phyloP scores from a whole-genome alignment of 768 basidiomycete species.

The Rhodotorula graminis region DNA sequence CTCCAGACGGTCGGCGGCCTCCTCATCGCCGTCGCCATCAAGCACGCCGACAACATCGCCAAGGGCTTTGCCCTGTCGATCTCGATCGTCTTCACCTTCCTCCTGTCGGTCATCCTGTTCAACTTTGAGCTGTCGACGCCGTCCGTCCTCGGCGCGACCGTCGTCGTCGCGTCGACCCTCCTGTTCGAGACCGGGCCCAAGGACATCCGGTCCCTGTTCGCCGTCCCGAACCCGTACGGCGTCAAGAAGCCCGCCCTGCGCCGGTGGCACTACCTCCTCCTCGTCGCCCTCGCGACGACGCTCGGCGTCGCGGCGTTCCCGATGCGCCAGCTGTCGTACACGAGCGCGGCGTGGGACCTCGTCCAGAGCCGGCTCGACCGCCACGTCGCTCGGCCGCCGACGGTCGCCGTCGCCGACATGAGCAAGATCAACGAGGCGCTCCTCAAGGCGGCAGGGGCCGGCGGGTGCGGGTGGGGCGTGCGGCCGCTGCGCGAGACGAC shows the following conservation, averaged over 20 bases:
- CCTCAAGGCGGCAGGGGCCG: neutral
- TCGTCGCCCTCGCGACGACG: constrained; percentile 11
- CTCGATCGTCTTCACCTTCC: constrained; percentile 39
- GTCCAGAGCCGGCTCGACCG: constrained; percentile 2
- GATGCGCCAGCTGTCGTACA: constrained; percentile 17
- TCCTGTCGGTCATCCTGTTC: constrained; percentile 36
- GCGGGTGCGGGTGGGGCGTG: constrained; percentile 20
- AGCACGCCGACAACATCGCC: constrained; percentile 37
- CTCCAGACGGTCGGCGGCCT: constrained; percentile 36
- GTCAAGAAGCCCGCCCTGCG: constrained; percentile 11
- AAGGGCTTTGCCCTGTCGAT: constrained; percentile 34
- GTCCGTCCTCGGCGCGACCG: constrained; percentile 24
- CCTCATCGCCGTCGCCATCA: constrained; percentile 34
- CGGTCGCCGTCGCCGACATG: constrained; percentile 28
- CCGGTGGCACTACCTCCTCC: constrained; percentile 23
- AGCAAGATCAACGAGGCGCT: constrained; percentile 21
- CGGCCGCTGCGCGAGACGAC: constrained; percentile 15
- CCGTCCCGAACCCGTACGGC: neutral
- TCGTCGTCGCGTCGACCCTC: constrained; percentile 21
- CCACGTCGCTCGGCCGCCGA: constrained; percentile 7
- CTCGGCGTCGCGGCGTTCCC: constrained; percentile 19
- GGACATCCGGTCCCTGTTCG: neutral
- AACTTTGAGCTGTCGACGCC: constrained; percentile 26
- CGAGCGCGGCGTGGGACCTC: constrained; percentile 26
- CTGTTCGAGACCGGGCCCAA: constrained; percentile 11